These are phyloP conservation scores for Chernovozyma sophiae-reginae DNA, from an alignment of 1,139 yeast genomes.

Conservation along the genomic window DNA sequence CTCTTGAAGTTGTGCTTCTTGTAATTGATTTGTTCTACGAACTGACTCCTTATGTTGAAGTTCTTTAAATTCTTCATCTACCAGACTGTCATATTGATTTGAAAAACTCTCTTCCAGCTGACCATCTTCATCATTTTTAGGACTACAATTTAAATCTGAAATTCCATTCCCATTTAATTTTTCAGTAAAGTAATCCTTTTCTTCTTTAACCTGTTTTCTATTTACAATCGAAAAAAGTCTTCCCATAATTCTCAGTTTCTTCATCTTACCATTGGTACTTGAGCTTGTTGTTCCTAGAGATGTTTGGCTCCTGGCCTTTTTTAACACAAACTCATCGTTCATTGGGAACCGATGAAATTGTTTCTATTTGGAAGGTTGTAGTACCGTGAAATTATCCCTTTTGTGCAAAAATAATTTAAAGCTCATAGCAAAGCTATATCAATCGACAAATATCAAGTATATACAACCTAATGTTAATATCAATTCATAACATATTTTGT, in stretches of 20 bases:
- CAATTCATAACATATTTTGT: too few relatives aligned
- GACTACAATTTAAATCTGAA: not conserved
- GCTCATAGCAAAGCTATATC: too few relatives aligned
- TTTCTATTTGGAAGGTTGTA: too few relatives aligned
- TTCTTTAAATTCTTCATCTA: conserved; percentile 6
- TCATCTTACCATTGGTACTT: conserved; percentile 1
- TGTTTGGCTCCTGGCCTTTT: conserved; percentile 5
- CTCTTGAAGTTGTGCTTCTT: conserved; percentile 3
- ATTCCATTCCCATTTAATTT: not conserved
- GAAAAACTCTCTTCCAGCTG: not conserved
- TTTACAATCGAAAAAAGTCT: conserved; percentile 6
- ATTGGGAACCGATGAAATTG: too few relatives aligned
- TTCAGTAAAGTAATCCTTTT: not conserved
- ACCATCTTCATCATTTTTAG: not conserved
- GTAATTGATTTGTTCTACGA: not conserved
- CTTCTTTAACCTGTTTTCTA: conserved; percentile 2
- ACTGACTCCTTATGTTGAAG: conserved; percentile 4
- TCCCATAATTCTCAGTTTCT: conserved; percentile 6
- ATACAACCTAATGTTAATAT: too few relatives aligned
- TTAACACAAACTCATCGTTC: conserved; percentile 4
- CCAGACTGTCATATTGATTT: not conserved
- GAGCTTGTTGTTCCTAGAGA: conserved; percentile 1
- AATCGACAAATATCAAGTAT: too few relatives aligned
- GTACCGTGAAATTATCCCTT: not conserved
- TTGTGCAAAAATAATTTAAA: too few relatives aligned